A percentile compares a stretch with the other conserved stretches of the same genome.
phyloP scores from a whole-genome alignment of 257 asterid species.

The Salvia hispanica region DNA sequence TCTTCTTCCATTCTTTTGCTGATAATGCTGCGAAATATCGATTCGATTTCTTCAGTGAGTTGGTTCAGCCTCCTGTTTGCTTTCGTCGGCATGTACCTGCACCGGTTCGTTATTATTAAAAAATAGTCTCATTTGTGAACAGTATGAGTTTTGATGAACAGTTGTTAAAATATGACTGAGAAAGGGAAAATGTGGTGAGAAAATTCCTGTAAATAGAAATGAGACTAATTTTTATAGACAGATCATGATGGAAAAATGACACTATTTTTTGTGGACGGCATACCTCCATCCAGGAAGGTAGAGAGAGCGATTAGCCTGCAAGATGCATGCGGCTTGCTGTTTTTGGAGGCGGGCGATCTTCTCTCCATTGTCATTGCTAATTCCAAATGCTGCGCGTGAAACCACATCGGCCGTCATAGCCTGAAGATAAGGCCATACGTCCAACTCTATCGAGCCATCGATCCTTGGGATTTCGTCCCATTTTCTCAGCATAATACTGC shows the following conservation, averaged over 20 bases:
- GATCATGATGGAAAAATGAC: too few species aligned
- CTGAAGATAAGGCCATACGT: slow-evolving; percentile 60
- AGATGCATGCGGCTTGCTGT: slow-evolving; percentile 36
- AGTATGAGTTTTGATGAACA: too few species aligned
- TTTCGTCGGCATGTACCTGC: slow-evolving; percentile 44
- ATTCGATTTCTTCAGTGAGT: slow-evolving; percentile 30
- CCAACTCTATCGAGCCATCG: slow-evolving; percentile 44
- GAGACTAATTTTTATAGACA: too few species aligned
- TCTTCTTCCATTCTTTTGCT: slow-evolving; percentile 25
- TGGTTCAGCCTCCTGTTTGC: slow-evolving; percentile 40
- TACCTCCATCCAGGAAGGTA: slow-evolving; percentile 46
- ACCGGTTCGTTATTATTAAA: too few species aligned
- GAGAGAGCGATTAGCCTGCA: slow-evolving; percentile 27
- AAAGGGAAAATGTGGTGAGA: too few species aligned
- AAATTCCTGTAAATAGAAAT: too few species aligned
- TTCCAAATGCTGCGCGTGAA: slow-evolving; percentile 61
- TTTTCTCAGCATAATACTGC: slow-evolving; percentile 52
- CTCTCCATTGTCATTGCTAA: slow-evolving; percentile 56
- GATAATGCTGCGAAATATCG: slow-evolving; percentile 29
- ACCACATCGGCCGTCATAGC: slow-evolving; percentile 53
- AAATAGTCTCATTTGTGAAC: too few species aligned
- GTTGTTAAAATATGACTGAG: too few species aligned
- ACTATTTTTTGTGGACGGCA: too few species aligned
- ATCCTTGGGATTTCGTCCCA: slow-evolving; percentile 42
- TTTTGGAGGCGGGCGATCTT: slow-evolving; percentile 56